Conservation (phyloP, 441 rosid genomes). For the Populus hybrid region DNA sequence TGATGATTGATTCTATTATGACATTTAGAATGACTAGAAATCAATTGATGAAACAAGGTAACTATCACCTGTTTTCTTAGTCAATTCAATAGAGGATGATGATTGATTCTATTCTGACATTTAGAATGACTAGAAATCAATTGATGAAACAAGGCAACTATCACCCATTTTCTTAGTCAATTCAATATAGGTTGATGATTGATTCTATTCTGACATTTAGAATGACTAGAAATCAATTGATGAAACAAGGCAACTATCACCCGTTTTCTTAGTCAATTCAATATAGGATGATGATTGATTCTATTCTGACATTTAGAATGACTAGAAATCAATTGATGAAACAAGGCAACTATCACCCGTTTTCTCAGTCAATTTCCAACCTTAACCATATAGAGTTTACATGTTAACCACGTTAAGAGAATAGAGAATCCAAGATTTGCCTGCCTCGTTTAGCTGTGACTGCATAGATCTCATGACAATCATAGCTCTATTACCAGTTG, state of each 20-base stretch:
- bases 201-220: constrained; percentile 4
- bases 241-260: background rate
- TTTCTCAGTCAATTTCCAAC: background rate
- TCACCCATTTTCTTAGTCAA: background rate
- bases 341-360: background rate
- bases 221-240: background rate
- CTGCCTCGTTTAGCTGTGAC: background rate
- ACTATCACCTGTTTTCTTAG: background rate
- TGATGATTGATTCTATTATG: background rate
- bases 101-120: background rate
- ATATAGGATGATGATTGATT: background rate
- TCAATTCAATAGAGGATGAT: background rate
- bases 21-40: background rate
- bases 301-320: background rate
- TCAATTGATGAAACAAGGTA: background rate
- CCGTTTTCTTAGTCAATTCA: background rate
- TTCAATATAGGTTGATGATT: background rate
- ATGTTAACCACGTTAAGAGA: background rate
- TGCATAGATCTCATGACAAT: background rate
- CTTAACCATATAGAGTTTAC: background rate
- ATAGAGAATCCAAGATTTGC: background rate
- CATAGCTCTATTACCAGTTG: background rate
- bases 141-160: background rate
- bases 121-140: background rate
- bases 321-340: background rate